Evolutionary conservation across 1,284 basidiomycete species (phyloP), one percentile per base, ranked within the genome.

Genomic region (Taiwanofungus camphoratus): DNA sequence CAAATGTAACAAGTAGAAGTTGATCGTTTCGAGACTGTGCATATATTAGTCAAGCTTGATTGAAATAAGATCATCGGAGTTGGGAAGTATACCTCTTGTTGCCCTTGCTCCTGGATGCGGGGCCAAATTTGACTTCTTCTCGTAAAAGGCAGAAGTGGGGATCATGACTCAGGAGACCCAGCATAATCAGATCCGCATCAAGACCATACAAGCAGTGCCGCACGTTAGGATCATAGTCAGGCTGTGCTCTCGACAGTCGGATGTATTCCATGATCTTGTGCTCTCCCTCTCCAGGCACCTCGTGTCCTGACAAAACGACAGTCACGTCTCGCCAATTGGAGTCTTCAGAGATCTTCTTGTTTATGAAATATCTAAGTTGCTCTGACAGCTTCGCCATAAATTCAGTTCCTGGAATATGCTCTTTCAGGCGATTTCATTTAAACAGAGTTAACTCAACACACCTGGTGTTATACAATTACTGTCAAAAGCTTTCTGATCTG

Each of bases 261-360:
- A 99, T 98, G 66, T 95, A 99, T 64, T 99, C 96, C 88, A 99
- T 98, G 57, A 99, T 95, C 75, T 99, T 99, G 77, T 99, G 96
- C 64, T 99, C 96, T 51, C 96, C 96, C 65, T 99, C 96, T 52
- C 96, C 96, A 0, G 95, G 95, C 3, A 96, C 92, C 56, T 99
- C 94, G 63, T 99, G 94, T n/a, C 95, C 96, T 29, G 92, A 96
- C 34, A 99, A 73, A 39, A 99, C 90, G 36, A 99, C 93, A 57
- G 92, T 76, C 35, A 99, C 83, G 45, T 86, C 77, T 49, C 88
- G 74, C 96, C 96, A 99, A 60, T 92, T 85, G 9, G 93, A 81
- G 61, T 97, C 93, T 61, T 97, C 94, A 0, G 86, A 81, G 22
- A 97, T 94, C 71, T 96, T 94, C 77, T 96, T 96, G 66, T 92